Base-by-base conservation (phyloP, 495 filamentous ascomycete genomes). In the Parathielavia hyrcaniae region DNA sequence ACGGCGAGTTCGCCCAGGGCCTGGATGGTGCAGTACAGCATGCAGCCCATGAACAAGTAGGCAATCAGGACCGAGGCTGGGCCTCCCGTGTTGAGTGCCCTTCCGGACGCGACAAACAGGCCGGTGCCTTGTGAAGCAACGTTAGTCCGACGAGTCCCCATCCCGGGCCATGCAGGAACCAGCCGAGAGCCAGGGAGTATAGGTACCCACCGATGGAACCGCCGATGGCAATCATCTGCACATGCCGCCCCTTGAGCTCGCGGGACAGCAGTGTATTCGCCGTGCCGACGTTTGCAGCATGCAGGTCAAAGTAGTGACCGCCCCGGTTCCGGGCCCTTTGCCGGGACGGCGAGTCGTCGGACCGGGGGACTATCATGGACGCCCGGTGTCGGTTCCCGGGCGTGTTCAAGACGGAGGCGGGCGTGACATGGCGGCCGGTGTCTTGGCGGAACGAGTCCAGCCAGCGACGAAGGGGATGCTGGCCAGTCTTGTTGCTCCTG, bases 201-300 rank as follows among this genome's bases (percentile, higher is more conserved):
- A 19, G 50, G 14, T 22, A 53, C 76, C 49, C 82, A 86, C 92
- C 92, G 61, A 98, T 97, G 1, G 88, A 92, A 38, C 93, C 93
- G 60, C 91, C 91, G 62, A 96, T 95, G 8, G 91, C 91, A 77
- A 96, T 96, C 91, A 96, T 96, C 77, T 96, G 91, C 61, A 96
- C 69, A 77, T 97, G 91, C 41, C 91, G 79, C 16, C 86, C 84
- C 71, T 95, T 93, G 51, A 97, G 69, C 63, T 80, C 80, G 57
- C 93, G 76, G 50, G 86, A 81, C 32, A 98, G 78, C 16, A 85
- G 85, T 19, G 90, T 87, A 50, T 82, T 77, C 0, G 92, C 91
- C 0, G 91, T 91, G 41, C 82, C 84, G 23, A 81, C 66, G 7
- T 85, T 88, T 6, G 91, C 93, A 51, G 75, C 73, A 57, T 91